Evolutionary conservation across 331 rosid species (phyloP).

Genomic region (Ulmus americana): DNA sequence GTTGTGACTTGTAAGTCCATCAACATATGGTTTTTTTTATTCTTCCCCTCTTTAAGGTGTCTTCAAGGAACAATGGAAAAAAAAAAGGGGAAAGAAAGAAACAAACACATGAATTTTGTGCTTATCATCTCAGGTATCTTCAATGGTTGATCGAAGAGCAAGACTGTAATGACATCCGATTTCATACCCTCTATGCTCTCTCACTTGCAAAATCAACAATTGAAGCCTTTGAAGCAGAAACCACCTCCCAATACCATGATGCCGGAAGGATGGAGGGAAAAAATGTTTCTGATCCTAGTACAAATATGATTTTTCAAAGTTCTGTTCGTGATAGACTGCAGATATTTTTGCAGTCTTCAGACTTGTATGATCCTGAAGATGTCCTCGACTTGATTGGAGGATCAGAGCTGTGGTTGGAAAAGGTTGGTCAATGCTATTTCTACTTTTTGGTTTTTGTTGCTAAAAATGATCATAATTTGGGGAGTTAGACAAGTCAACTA

Average conservation of each 20-base stretch:
- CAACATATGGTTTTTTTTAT: no score
- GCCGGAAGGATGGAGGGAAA: conserved; percentile 34
- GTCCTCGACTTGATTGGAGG: conserved; percentile 87
- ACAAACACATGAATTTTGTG: not conserved
- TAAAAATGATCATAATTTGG: conserved; percentile 11
- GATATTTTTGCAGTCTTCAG: conserved; percentile 82
- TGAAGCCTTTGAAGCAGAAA: conserved; percentile 52
- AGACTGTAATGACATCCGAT: conserved; percentile 63
- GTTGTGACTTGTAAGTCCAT: no score
- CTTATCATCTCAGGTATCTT: conserved; percentile 55
- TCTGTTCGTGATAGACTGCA: conserved; percentile 79
- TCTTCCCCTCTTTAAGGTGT: not conserved
- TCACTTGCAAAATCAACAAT: conserved; percentile 87
- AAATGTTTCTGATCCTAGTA: conserved; percentile 23
- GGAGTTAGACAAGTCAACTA: not conserved
- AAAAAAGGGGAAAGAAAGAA: not conserved
- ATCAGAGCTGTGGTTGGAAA: conserved; percentile 92
- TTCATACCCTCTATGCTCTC: conserved; percentile 86
- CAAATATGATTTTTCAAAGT: conserved; percentile 53
- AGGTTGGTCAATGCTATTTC: conserved; percentile 42
- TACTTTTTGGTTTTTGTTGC: conserved; percentile 8
- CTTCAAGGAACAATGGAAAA: not conserved
- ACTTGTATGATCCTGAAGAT: conserved; percentile 90
- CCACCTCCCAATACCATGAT: conserved; percentile 34
- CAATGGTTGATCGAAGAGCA: conserved; percentile 96